These are phyloP conservation scores for Alternaria brassicicola DNA, from an alignment of 2,329 filamentous ascomycete genomes.

Conservation along the genomic window DNA sequence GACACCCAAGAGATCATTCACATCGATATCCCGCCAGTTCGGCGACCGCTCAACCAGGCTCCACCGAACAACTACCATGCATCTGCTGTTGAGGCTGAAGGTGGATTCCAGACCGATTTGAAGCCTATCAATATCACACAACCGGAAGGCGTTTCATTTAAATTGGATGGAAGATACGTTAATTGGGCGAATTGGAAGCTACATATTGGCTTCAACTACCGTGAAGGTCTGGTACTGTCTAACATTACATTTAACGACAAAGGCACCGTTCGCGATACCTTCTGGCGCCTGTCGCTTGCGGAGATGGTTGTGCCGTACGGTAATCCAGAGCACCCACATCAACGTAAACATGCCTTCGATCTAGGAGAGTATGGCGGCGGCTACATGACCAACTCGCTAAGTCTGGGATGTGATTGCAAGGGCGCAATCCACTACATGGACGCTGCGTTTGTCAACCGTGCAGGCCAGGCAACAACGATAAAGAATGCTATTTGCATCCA, in stretches of 20 bases:
- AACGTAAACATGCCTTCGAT: conserved; percentile 82
- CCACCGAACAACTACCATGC: conserved; percentile 81
- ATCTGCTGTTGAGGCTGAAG: conserved; percentile 71
- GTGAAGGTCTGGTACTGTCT: conserved; percentile 87
- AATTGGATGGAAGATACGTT: conserved; percentile 72
- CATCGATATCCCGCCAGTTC: conserved; percentile 80
- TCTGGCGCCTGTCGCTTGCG: conserved; percentile 86
- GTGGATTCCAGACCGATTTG: conserved; percentile 77
- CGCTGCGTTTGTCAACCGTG: conserved; percentile 79
- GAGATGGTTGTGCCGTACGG: conserved; percentile 96
- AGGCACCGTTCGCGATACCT: conserved; percentile 74
- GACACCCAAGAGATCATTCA: conserved; percentile 78
- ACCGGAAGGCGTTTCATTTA: conserved; percentile 87
- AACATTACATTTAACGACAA: conserved; percentile 91
- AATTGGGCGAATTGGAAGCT: conserved; percentile 94
- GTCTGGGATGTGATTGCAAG: conserved; percentile 84
- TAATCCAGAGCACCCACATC: conserved; percentile 79
- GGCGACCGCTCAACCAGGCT: conserved; percentile 74
- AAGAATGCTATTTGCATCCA: conserved; percentile 97
- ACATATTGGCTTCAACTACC: conserved; percentile 93
- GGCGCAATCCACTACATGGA: conserved; percentile 91
- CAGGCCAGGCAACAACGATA: conserved; percentile 77
- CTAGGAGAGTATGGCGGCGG: conserved; percentile 81
- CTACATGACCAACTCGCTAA: conserved; percentile 81
- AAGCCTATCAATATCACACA: conserved; percentile 90